These are phyloP conservation scores for Pseudomassariella vexata DNA, from an alignment of 2,329 filamentous ascomycete species.

Conservation along the genomic window DNA sequence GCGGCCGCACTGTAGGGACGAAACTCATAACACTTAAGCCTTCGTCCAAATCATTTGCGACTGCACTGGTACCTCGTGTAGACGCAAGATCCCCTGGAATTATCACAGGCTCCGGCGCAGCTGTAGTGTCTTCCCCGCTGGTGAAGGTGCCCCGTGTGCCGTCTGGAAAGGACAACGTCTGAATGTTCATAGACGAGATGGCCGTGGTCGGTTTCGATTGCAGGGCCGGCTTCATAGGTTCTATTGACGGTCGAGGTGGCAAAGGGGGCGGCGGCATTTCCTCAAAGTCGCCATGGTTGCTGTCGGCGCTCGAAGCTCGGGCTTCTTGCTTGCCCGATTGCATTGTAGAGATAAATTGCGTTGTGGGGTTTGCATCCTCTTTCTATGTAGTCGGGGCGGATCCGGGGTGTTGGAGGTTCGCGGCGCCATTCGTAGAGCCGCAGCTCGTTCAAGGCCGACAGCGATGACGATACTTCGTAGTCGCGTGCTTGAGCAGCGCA, in stretches of 20 bases:
- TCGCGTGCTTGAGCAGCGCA: too few species aligned
- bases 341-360: slow-evolving; percentile 18
- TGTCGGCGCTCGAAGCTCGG: slow-evolving; percentile 14
- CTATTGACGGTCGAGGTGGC: slow-evolving; percentile 40
- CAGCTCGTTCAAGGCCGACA: too few species aligned
- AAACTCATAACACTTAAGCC: slow-evolving; percentile 62
- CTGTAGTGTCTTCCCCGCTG: slow-evolving; percentile 27
- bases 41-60: slow-evolving; percentile 51
- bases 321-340: slow-evolving; percentile 22
- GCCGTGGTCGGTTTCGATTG: slow-evolving; percentile 75
- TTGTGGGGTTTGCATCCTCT: slow-evolving; percentile 10
- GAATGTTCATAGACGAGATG: slow-evolving; percentile 73
- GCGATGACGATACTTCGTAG: too few species aligned
- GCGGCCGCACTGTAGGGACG: slow-evolving; percentile 55
- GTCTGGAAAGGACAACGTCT: slow-evolving; percentile 68
- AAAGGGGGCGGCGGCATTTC: slow-evolving; percentile 48
- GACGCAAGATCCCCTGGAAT: slow-evolving; percentile 15
- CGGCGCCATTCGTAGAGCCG: too few species aligned
- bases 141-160: slow-evolving; percentile 60
- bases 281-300: slow-evolving; percentile 17
- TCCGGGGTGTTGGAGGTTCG: background rate
- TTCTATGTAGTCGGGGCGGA: too few species aligned
- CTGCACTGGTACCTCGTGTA: slow-evolving; percentile 17
- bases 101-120: slow-evolving; percentile 24
- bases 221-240: slow-evolving; percentile 25